Percentiles rank a stretch among this genome's conserved stretches.
Evolutionary conservation across 75 land plant genomes (phyloP).

Genomic region (Sequoia sempervirens): DNA sequence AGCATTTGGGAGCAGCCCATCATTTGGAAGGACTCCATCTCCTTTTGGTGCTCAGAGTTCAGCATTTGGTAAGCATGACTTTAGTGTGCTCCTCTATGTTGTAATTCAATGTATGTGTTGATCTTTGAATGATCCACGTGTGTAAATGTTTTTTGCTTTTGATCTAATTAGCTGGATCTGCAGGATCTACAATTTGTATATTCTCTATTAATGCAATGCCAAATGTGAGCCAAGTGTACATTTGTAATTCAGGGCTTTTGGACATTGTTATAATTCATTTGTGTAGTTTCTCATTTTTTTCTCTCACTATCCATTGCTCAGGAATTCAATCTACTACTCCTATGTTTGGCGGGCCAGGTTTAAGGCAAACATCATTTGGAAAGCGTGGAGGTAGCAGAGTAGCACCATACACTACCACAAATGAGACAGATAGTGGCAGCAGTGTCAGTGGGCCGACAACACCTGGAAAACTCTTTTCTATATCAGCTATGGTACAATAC

Average conservation of each 20-base stretch:
- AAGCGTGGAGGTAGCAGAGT: constrained; percentile 81
- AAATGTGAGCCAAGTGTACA: neutral
- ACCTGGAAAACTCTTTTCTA: too few species aligned
- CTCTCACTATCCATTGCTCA: constrained; percentile 9
- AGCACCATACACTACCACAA: constrained; percentile 59
- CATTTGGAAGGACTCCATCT: constrained; percentile 56
- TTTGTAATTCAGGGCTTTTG: neutral
- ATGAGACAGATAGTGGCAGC: constrained; percentile 61
- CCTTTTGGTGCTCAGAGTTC: constrained; percentile 50
- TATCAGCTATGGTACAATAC: too few species aligned
- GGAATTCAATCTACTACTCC: constrained; percentile 50
- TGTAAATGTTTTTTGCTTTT: neutral
- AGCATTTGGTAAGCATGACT: constrained; percentile 46
- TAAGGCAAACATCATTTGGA: too few species aligned
- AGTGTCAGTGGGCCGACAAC: constrained; percentile 28
- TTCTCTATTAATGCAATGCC: neutral
- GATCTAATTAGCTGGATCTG: neutral
- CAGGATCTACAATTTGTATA: neutral
- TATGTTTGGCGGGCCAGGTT: constrained; percentile 58
- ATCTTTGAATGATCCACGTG: neutral
- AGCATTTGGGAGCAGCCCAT: constrained; percentile 66
- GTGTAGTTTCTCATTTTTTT: neutral
- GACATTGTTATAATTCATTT: neutral
- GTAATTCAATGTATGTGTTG: neutral
- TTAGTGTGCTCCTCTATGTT: neutral